Percentiles rank a stretch among this genome's conserved stretches.
Evolutionary conservation across 495 filamentous ascomycete species (phyloP).

Genomic region (Parmelia sp.): DNA sequence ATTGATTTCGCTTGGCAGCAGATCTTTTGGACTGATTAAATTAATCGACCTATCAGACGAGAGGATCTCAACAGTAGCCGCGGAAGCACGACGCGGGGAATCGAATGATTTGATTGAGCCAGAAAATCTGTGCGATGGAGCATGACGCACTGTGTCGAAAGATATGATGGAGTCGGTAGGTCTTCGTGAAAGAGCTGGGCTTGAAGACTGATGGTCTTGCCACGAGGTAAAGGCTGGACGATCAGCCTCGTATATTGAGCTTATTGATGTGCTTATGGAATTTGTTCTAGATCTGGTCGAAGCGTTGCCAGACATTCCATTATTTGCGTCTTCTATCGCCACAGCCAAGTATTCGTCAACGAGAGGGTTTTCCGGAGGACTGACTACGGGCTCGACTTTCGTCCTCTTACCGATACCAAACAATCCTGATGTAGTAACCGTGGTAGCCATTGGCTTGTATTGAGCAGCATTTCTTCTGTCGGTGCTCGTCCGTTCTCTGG

Average conservation of each 20-base stretch:
- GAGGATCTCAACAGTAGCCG: conserved; percentile 15
- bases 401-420: conserved; percentile 18
- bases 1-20: conserved; percentile 38
- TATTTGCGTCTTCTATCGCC: conserved; percentile 10
- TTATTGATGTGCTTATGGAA: conserved; percentile 14
- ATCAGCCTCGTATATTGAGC: conserved; percentile 6
- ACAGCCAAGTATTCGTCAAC: conserved; percentile 19
- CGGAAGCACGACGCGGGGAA: conserved; percentile 18
- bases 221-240: conserved; percentile 11
- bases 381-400: conserved; percentile 18
- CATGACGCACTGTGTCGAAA: conserved; percentile 16
- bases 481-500: conserved; percentile 4
- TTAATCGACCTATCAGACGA: conserved; percentile 13
- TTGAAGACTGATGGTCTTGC: conserved; percentile 6
- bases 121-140: conserved; percentile 10
- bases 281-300: background rate
- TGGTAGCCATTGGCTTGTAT: conserved; percentile 24
- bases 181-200: conserved; percentile 1
- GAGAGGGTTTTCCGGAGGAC: conserved; percentile 18
- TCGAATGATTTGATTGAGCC: conserved; percentile 6
- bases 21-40: conserved; percentile 23
- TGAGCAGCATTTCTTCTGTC: conserved; percentile 7
- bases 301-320: background rate
- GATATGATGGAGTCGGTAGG: conserved; percentile 3
- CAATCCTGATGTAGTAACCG: conserved; percentile 16